Percentiles rank a stretch among this genome's conserved stretches.
Conservation (phyloP, 169 alveolate genomes). For the Fabrea salina region DNA sequence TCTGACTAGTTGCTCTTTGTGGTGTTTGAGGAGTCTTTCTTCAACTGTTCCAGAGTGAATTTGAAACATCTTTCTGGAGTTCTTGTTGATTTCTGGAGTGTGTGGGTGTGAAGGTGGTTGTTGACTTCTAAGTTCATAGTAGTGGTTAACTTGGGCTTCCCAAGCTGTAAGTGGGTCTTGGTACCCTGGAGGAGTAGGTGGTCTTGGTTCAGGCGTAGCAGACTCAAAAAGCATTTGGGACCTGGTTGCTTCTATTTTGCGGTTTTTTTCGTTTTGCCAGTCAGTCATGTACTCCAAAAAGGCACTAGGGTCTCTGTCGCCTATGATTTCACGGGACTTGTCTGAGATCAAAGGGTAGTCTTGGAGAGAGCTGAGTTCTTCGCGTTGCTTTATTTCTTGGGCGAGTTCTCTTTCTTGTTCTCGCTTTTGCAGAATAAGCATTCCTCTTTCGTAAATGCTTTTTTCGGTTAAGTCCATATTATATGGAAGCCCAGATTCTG, state of each 20-base stretch:
- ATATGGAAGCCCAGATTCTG: neutral
- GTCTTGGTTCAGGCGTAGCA: too few species aligned
- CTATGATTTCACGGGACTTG: neutral
- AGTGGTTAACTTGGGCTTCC: neutral
- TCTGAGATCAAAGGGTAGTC: neutral
- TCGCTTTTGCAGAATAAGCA: neutral
- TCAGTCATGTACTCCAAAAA: neutral
- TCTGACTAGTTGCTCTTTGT: neutral
- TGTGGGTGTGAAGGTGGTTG: neutral
- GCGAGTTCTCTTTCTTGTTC: neutral
- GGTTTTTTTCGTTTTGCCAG: conserved; percentile 1
- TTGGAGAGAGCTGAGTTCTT: neutral
- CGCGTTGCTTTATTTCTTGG: neutral
- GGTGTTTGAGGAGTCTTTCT: neutral
- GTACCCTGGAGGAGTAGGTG: conserved; percentile 11
- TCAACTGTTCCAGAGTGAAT: neutral
- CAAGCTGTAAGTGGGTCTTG: neutral
- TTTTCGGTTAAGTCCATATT: neutral
- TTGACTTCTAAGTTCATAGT: neutral
- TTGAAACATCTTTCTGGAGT: conserved; percentile 3
- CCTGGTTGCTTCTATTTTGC: neutral
- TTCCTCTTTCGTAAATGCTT: neutral
- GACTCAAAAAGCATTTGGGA: too few species aligned
- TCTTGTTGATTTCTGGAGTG: conserved; percentile 9
- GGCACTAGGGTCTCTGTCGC: conserved; percentile 15